Percentiles rank a stretch among this genome's conserved stretches.
Evolutionary conservation across 2,329 filamentous ascomycete species (phyloP).

Genomic region (Aspergillus ustus): DNA sequence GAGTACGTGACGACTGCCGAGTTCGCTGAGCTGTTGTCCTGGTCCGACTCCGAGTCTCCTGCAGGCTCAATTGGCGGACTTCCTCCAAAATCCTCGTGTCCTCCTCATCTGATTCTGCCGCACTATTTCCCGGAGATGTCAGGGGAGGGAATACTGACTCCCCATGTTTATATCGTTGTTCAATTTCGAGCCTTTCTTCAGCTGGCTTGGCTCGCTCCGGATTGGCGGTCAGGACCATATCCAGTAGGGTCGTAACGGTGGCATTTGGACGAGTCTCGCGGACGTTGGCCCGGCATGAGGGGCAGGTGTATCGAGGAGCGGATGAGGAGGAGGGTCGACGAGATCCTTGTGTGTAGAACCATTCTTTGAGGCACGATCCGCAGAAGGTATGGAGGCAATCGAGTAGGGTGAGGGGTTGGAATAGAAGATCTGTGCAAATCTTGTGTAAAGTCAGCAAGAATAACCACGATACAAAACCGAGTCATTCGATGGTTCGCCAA

Average conservation of each 20-base stretch:
- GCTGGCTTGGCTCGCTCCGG: conserved; percentile 72
- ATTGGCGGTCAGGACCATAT: conserved; percentile 82
- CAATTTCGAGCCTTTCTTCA: conserved; percentile 77
- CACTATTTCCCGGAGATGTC: conserved; percentile 42
- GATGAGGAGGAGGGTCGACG: conserved; percentile 53
- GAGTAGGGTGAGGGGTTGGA: conserved; percentile 86
- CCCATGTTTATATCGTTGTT: conserved; percentile 75
- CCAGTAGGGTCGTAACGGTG: conserved; percentile 83
- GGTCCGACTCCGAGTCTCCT: conserved; percentile 41
- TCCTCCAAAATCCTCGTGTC: conserved; percentile 73
- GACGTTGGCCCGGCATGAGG: conserved; percentile 85
- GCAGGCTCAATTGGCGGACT: conserved; percentile 73
- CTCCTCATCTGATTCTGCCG: conserved; percentile 55
- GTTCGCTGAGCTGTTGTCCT: conserved; percentile 33
- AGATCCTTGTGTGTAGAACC: conserved; percentile 82
- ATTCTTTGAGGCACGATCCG: conserved; percentile 92
- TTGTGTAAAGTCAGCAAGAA: conserved; percentile 42
- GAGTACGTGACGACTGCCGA: conserved; percentile 30
- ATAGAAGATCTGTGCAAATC: conserved; percentile 97
- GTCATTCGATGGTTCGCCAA: neutral
- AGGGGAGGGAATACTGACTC: conserved; percentile 76
- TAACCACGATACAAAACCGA: neutral
- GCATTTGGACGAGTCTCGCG: conserved; percentile 89
- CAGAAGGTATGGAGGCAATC: conserved; percentile 97
- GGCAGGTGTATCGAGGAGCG: conserved; percentile 76